Evolutionary conservation across 2,329 filamentous ascomycete genomes (phyloP), one percentile per base, ranked within the genome.

Genomic region (Aspergillus aculeatinus): DNA sequence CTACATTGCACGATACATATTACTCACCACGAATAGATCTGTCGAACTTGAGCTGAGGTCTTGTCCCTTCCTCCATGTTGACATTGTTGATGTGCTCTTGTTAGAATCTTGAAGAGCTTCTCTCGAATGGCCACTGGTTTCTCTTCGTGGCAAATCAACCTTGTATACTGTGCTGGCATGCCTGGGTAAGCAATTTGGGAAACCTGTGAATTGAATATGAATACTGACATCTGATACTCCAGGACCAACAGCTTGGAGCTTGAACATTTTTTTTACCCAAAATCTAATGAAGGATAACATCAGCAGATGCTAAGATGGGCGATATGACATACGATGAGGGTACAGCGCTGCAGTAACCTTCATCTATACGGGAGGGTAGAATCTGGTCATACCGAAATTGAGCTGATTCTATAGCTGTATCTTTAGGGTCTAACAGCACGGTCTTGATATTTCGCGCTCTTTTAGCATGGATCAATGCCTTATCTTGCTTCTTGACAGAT

Each of bases 261-360:
- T 78, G 65, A 82, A 82, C 80, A 82, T 82, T 65, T 82, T 82
- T 65, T 82, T 82, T 25, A 80, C 80, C 80, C 80, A 82, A 61
- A 82, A 82, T 51, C 80, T 81, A 62, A 48, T 49, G 3, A 44
- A 10, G 6, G 11, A 60, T 39, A 35, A 33, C 21, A 29, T 60
- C 56, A 55, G 51, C 19, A 25, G 27, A 29, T 3, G 27, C 7
- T 29, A n/a, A 21, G 10, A n/a, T 9, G 10, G 19, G 14, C 3
- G 11, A 23, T 23, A 23, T 27, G 19, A 31, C 10, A 48, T 4
- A 19, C 4, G 23, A 48, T 27, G 10, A 29, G 9, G 27, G 23
- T 4, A 2, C 4, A 35, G 33, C 14, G 33, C 33, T 35, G 33
- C 33, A 16, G 14, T 35, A 35, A 12, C 12, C 10, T 16, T 35